Base-by-base conservation (phyloP, 2,329 filamentous ascomycete species). In the Lachnellula hyalina region DNA sequence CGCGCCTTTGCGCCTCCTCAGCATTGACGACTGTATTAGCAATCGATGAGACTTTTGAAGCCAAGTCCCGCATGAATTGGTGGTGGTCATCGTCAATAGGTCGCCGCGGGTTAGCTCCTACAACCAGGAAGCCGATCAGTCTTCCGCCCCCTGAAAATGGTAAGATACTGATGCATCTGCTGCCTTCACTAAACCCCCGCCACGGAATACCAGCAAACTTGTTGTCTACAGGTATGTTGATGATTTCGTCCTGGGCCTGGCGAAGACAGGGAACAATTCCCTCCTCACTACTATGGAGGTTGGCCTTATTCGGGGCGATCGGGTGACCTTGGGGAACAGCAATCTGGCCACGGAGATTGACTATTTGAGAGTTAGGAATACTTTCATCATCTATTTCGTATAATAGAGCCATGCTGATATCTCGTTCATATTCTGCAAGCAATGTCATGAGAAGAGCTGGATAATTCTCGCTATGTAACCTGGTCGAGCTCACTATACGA, bases 321-420 rank as follows among this genome's bases (percentile, higher is more conserved):
- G 51, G 59, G 45, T 67, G 65, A 7, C 50, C 21, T 4, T 55
- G 34, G 5, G 64, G 64, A 2, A 68, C 52, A 1, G 65, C 66
- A 51, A 66, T 60, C 5, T 54, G 52, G 11, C 61, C 61, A 23
- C 55, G 51, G 4, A 65, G 54, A 9, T 53, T 6, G 7, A 63
- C 32, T 2, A 52, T 23, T 12, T 17, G 42, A 9, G 48, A 47
- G 12, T 51, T 61, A 21, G 58, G 51, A 9, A 47, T 3, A 12
- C 50, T 52, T 14, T 65, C 58, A 28, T 66, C 63, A 44, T 67
- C 66, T 11, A 56, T 44, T 40, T 61, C 61, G 34, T 65, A 68
- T 3, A 68, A 35, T 3, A 68, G 19, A 2, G 64, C 63, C 62
- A 68, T 63, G 11, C 64, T 55, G 11, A 68, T 61, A 35, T 68